phyloP scores from a whole-genome alignment of 1,139 yeast species.

The Kodamaea fungicola region DNA sequence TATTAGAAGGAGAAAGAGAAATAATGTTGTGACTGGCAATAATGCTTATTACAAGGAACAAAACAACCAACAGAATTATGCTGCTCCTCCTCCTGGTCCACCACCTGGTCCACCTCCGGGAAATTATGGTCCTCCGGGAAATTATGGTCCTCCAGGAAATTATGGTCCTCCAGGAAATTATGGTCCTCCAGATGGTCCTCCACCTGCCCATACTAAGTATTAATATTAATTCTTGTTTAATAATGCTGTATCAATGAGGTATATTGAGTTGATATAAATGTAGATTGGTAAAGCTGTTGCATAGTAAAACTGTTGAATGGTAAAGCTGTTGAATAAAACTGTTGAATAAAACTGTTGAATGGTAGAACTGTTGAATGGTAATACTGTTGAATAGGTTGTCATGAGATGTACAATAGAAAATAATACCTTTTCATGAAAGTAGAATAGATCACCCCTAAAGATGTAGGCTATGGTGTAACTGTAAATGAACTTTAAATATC shows the following conservation, averaged over 20 bases:
- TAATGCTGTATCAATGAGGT: neutral
- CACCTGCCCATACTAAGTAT: neutral
- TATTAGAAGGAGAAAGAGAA: neutral
- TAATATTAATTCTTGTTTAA: neutral
- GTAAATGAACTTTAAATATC: too few relatives aligned
- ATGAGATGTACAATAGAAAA: too few relatives aligned
- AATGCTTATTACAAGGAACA: neutral
- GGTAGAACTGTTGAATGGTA: too few relatives aligned
- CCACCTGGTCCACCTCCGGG: neutral
- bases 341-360: too few relatives aligned
- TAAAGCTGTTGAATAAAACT: too few relatives aligned
- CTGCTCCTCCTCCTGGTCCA: neutral
- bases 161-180: neutral
- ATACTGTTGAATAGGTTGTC: too few relatives aligned
- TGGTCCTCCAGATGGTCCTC: neutral
- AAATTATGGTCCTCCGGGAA: neutral
- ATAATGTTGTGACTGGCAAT: neutral
- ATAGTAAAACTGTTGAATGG: too few relatives aligned
- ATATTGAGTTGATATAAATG: neutral
- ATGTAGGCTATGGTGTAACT: too few relatives aligned
- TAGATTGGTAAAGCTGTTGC: neutral
- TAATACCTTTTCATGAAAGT: too few relatives aligned
- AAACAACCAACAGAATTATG: neutral
- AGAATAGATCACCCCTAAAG: too few relatives aligned
- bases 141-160: neutral